phyloP scores from a whole-genome alignment of 305 asterid species.

The Rubia tinctorum region DNA sequence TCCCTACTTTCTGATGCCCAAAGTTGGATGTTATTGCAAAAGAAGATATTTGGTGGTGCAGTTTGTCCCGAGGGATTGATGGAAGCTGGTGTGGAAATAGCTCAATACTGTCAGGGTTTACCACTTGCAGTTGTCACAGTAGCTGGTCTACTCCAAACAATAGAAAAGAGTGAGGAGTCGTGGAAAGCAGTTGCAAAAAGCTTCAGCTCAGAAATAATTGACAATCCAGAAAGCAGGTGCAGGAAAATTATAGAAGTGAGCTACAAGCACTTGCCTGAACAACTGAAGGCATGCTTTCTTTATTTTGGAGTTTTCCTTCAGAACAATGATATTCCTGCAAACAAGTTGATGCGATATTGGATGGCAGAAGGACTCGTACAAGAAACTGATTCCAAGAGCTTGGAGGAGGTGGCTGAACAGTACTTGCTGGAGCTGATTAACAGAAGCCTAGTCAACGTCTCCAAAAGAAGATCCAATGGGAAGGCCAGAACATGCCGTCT shows the following conservation, averaged over 20 bases:
- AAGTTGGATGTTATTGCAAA: conserved; percentile 20
- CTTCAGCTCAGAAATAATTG: not conserved
- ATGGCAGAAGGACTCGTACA: conserved; percentile 25
- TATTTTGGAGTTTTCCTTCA: conserved; percentile 20
- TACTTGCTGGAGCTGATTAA: conserved; percentile 25
- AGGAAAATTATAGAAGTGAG: conserved; percentile 24
- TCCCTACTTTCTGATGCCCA: conserved; percentile 12
- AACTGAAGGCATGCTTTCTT: conserved; percentile 28
- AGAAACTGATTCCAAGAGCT: not conserved
- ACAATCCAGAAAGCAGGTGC: conserved; percentile 15
- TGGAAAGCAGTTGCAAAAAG: conserved; percentile 15
- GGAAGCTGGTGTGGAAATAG: conserved; percentile 22
- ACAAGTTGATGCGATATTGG: conserved; percentile 22
- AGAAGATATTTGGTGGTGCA: conserved; percentile 8
- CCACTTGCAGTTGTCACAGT: conserved; percentile 27
- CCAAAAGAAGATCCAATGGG: conserved; percentile 12
- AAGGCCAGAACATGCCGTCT: conserved; percentile 21
- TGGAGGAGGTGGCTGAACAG: conserved; percentile 18
- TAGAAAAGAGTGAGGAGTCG: not conserved
- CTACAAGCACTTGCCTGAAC: conserved; percentile 24
- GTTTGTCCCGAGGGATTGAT: conserved; percentile 15
- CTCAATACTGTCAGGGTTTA: conserved; percentile 23
- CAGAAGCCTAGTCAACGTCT: conserved; percentile 18
- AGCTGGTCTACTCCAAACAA: conserved; percentile 23
- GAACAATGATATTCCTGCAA: conserved; percentile 17